Evolutionary conservation across 1,284 basidiomycete genomes (phyloP).

Genomic region (Malassezia furfur): DNA sequence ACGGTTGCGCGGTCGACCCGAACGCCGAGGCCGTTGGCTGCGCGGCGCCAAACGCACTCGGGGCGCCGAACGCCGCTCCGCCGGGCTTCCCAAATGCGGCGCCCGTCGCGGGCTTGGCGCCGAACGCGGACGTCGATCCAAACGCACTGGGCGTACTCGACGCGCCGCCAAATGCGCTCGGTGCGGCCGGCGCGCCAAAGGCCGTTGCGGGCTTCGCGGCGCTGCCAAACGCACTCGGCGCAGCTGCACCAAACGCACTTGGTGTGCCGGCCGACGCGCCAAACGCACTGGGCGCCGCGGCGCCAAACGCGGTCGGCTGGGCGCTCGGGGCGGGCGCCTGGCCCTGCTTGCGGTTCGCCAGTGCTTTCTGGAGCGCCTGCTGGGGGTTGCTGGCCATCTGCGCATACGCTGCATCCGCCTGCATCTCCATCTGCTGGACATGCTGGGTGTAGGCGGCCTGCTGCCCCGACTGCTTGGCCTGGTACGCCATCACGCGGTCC

Average conservation of each 20-base stretch:
- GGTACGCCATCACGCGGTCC: constrained; percentile 14
- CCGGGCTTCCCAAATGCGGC: constrained; percentile 4
- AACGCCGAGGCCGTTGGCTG: constrained; percentile 1
- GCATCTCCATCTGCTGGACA: neutral
- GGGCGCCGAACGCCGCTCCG: neutral
- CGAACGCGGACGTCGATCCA: neutral
- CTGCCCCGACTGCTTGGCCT: constrained; percentile 8
- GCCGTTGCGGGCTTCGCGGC: neutral
- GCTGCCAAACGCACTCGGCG: constrained; percentile 3
- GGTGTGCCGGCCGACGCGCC: neutral
- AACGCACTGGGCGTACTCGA: neutral
- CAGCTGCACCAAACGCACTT: neutral
- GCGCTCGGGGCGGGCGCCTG: neutral
- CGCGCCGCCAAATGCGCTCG: neutral
- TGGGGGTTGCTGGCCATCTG: constrained; percentile 1
- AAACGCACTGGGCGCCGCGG: constrained; percentile 1
- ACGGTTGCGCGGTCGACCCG: constrained; percentile 1
- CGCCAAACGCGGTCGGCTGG: constrained; percentile 2
- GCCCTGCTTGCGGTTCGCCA: constrained; percentile 4
- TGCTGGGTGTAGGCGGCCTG: constrained; percentile 14
- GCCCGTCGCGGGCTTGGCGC: neutral
- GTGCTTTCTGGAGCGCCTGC: constrained; percentile 10
- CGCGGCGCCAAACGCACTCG: constrained; percentile 4
- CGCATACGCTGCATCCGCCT: constrained; percentile 9
- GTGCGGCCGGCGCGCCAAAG: neutral